Conservation (phyloP, 768 basidiomycete genomes). For the Auricularia sp. region DNA sequence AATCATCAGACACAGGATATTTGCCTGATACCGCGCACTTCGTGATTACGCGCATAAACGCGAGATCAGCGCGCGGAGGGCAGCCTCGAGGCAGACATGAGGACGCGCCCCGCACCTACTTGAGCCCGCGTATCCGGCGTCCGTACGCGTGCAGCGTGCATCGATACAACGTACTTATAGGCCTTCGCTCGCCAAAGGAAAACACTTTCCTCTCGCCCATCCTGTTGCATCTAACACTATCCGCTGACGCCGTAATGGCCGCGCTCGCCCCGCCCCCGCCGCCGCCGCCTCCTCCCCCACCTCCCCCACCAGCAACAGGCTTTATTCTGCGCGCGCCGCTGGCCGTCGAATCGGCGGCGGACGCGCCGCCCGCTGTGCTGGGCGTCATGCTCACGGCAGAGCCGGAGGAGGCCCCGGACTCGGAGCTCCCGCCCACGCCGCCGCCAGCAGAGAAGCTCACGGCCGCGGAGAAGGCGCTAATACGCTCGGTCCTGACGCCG, state of each 20-base stretch:
- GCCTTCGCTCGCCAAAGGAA: neutral
- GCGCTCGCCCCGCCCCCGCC: neutral
- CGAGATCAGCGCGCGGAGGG: neutral
- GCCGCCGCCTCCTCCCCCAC: neutral
- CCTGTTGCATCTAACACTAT: neutral
- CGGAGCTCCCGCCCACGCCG: neutral
- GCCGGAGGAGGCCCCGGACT: too few relatives aligned
- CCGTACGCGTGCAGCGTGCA: neutral
- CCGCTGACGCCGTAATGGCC: neutral
- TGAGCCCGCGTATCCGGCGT: too few relatives aligned
- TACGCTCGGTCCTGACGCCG: neutral
- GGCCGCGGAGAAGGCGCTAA: neutral
- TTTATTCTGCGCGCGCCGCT: neutral
- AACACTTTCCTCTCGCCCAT: neutral
- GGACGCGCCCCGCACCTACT: neutral
- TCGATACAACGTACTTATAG: neutral
- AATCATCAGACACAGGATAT: too few relatives aligned
- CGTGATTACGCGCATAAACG: neutral
- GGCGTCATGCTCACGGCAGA: too few relatives aligned
- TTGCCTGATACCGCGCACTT: too few relatives aligned
- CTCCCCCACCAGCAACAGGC: conserved; percentile 1
- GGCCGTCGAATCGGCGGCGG: neutral
- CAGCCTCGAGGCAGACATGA: neutral
- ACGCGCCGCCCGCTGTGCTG: too few relatives aligned
- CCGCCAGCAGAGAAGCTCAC: neutral